Evolutionary conservation across 2,329 filamentous ascomycete species (phyloP).

Genomic region (Colletotrichum sansevieriae): DNA sequence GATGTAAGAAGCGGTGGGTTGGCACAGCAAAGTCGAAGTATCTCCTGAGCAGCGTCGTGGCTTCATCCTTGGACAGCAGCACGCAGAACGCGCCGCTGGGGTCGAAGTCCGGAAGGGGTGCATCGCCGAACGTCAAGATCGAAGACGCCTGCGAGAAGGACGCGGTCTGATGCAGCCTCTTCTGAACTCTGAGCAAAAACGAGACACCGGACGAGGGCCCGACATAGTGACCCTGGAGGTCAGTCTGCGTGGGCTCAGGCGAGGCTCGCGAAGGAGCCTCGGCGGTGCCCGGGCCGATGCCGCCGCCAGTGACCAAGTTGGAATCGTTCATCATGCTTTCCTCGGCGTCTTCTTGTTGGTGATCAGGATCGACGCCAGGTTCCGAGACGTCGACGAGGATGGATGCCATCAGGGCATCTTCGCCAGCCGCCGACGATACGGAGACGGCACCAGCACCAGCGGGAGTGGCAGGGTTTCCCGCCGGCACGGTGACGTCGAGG

Average conservation of each 20-base stretch:
- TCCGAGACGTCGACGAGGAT: slow-evolving; percentile 20
- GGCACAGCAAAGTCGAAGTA: slow-evolving; percentile 71
- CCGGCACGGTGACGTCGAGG: slow-evolving; percentile 25
- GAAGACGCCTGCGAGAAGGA: slow-evolving; percentile 53
- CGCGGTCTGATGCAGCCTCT: slow-evolving; percentile 45
- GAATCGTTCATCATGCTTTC: slow-evolving; percentile 27
- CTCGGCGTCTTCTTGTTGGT: slow-evolving; percentile 17
- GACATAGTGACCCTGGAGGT: slow-evolving; percentile 50
- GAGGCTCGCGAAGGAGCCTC: slow-evolving; percentile 61
- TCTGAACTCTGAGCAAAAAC: slow-evolving; percentile 49
- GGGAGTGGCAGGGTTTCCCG: slow-evolving; percentile 4
- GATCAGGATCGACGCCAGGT: slow-evolving; percentile 12
- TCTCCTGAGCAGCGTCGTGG: slow-evolving; percentile 56
- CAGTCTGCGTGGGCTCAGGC: slow-evolving; percentile 49
- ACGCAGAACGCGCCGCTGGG: slow-evolving; percentile 51
- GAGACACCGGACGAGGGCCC: slow-evolving; percentile 50
- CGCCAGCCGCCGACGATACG: slow-evolving; percentile 1
- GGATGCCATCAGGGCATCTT: slow-evolving; percentile 18
- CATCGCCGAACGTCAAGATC: slow-evolving; percentile 65
- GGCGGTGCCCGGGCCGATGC: slow-evolving; percentile 44
- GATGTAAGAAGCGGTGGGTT: slow-evolving; percentile 67
- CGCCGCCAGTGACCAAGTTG: slow-evolving; percentile 12
- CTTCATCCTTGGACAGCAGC: slow-evolving; percentile 55
- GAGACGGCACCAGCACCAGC: slow-evolving; percentile 6
- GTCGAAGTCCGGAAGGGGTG: slow-evolving; percentile 57